Percentiles rank a stretch among this genome's conserved stretches.
These are phyloP conservation scores for Penstemon davidsonii DNA, from an alignment of 257 asterid species.

Conservation along the genomic window DNA sequence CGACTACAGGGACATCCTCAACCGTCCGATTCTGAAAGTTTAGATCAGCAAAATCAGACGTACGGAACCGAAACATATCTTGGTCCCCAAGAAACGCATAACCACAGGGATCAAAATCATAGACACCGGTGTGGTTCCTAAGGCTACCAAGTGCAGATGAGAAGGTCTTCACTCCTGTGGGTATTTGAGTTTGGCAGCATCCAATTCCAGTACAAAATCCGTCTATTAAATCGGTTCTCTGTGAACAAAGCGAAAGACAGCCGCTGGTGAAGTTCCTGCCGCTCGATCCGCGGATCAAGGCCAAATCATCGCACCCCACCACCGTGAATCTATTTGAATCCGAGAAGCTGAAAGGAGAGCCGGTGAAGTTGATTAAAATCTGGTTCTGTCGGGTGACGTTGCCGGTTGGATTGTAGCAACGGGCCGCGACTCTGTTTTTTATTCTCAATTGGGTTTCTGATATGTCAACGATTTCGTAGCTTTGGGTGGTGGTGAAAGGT, in stretches of 20 bases:
- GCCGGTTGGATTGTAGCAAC: constrained; percentile 18
- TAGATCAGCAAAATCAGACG: not conserved
- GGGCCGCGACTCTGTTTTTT: constrained; percentile 18
- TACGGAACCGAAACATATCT: constrained; percentile 7
- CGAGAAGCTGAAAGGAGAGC: constrained; percentile 32
- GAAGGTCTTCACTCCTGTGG: constrained; percentile 23
- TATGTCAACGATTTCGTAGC: constrained; percentile 18
- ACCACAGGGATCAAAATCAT: constrained; percentile 22
- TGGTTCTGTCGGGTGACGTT: not conserved
- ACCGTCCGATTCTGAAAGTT: constrained; percentile 6
- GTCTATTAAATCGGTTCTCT: not conserved
- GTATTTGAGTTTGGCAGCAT: constrained; percentile 29
- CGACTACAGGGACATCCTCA: constrained; percentile 25
- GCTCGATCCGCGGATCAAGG: not conserved
- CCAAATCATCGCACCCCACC: constrained; percentile 39
- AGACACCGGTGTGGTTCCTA: not conserved
- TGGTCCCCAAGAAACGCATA: constrained; percentile 30
- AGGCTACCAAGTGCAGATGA: not conserved
- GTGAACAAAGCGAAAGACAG: constrained; percentile 18
- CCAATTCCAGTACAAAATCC: constrained; percentile 32
- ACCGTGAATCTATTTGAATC: constrained; percentile 27
- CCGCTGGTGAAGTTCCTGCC: constrained; percentile 25
- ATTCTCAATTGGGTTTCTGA: constrained; percentile 13
- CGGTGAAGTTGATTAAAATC: constrained; percentile 5
- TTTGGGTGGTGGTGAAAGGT: constrained; percentile 9